Base-by-base conservation (phyloP, 208 protist species). In the Trypanosoma avium region DNA sequence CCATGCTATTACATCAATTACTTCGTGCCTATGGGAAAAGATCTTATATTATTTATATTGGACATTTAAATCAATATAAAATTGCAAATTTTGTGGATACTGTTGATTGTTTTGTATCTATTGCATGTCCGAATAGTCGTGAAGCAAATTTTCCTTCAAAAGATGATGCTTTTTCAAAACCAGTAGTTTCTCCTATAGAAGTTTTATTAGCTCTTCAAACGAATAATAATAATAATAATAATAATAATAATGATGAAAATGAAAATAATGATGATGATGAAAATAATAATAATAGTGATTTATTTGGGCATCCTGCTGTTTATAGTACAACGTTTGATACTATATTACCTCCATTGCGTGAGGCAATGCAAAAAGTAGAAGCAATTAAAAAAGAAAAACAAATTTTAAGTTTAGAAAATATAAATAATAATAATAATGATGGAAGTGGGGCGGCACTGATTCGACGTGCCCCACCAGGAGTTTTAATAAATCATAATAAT, bases 11-110 rank as follows among this genome's bases (percentile, higher is more conserved):
- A 9, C 68, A 86, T 52, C 50, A 86, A 48, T 68, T 92, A 15
- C 71, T 94, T 48, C 84, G 86, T 27, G 64, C 70, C 1, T 78
- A 77, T 36, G 76, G 77, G n/a, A 90, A 91, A 65, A 82, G 88
- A 27, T 67, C 78, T 30, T 96, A 96, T 73, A 73, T 97, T 33
- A 81, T 97, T 42, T 94, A 95, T 54, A 76, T 97, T 29, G 94
- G 94, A 2, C 92, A 97, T 67, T 61, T 96, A 10, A 97, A 97
- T 61, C 81, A 94, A 63, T 95, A 84, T 62, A 97, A 97, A 63
- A 68, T 97, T 8, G 88, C 88, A 8, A 97, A 97, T 62, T 97
- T 97, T 73, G 81, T 81, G 0, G 86, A 96, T 63, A 84, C 82
- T 4, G 87, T 97, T 5, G 92, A 97, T 40, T 87, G 86, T 67